Base-by-base conservation (phyloP, 495 filamentous ascomycete genomes). In the Jackrogersella minutella region DNA sequence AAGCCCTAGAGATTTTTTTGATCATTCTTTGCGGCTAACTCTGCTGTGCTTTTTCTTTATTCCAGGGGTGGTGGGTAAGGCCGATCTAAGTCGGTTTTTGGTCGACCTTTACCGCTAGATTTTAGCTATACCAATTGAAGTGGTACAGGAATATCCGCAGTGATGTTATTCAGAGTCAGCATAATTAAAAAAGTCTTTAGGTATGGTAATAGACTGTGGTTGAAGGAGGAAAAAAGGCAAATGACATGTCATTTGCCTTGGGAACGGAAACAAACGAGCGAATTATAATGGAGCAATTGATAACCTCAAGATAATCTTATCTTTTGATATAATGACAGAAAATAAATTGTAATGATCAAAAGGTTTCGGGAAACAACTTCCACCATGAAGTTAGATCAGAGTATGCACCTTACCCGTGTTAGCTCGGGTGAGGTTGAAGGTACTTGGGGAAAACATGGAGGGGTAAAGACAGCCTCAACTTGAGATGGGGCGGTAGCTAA, bases 261-360 rank as follows among this genome's bases (percentile, higher is more conserved):
- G 30, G 61, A 66, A 69, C 53, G 40, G 52, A 52, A 64, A 64
- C 36, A 60, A 52, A 63, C 44, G 63, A 50, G 54, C 66, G 69
- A 70, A 68, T 70, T 66, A 68, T 66, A 56, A 58, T 58, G 62
- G 66, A 64, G 66, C 64, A 63, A 70, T 74, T 72, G 72, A 74
- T 74, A 74, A 72, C 69, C 46, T 28, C 58, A 56, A 66, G 66
- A 62, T 66, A 66, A 73, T 70, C 66, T 72, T 74, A 74, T 74
- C 72, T 74, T n/a, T 41, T 53, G 57, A 66, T 62, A 53, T 37
- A 66, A 70, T 70, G 67, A 70, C 67, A 70, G 62, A 66, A 66
- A 63, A 66, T 37, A 58, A 70, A 70, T 66, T 41, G 62, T 66
- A 66, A 66, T 66, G 26, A 7, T 30, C 36, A 60, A 17, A 24